Evolutionary conservation across 2,329 filamentous ascomycete genomes (phyloP), one percentile per base, ranked within the genome.

Genomic region (Pseudogymnoascus sp.): DNA sequence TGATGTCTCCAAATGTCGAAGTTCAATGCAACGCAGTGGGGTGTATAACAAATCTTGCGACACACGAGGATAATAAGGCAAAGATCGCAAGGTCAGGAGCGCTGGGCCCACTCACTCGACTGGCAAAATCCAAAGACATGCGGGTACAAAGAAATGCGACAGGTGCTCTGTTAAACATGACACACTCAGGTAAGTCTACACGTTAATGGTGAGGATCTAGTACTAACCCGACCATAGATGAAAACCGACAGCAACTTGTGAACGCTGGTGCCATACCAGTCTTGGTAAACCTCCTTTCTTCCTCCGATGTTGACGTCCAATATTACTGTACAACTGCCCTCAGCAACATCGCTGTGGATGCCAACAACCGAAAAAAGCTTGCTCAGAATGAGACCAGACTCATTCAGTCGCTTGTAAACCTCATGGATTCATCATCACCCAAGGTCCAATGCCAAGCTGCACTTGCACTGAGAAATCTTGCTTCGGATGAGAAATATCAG

Each of bases 1-100:
- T 99, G 95, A 91, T 96, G 78, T 97, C 93, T 63, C 85, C 89
- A 56, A 99, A 99, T 71, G 95, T 99, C 69, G 95, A 99, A 75
- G 95, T 99, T 25, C 95, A 99, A 77, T 99, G 95, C 81, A 99
- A 99, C 76, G 95, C 95, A 46, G 95, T 99, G 65, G 95, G 95
- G 61, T 99, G 95, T 79, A 99, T 99, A 75, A 99, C 95, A 53
- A 99, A 99, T 74, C 79, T 99, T 63, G 95, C 95, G 62, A 99
- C 95, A 2, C 95, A 99, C 73, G 95, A 99, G 78, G 95, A 97
- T 70, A 99, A 99, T 80, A 99, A 99, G 79, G 93, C 95, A 64
- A 97, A 96, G 79, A 99, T 99, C 75, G 95, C 95, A 69, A 86
- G 91, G 66, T 99, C 95, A 3, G 95, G 95, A 64, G 95, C 95